Conservation (phyloP, 179 eudicot species). For the Patellifolia procumbens region DNA sequence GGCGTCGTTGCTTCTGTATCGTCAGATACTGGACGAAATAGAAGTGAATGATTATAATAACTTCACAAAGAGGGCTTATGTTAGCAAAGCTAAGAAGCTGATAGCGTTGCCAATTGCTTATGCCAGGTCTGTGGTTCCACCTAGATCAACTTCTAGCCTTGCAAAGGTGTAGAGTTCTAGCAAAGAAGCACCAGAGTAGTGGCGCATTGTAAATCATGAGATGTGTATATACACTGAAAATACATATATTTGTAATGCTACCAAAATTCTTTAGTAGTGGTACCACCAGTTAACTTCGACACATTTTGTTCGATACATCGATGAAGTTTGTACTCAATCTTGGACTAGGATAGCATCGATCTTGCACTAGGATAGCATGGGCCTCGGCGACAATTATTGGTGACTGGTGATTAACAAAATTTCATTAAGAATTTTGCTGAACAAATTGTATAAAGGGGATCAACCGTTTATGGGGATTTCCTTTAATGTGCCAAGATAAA, state of each 20-base stretch:
- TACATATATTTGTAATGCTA: slow-evolving; percentile 31
- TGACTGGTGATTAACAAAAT: too few relatives aligned
- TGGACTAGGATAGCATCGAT: slow-evolving; percentile 13
- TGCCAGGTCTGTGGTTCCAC: slow-evolving; percentile 61
- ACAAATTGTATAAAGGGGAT: background rate
- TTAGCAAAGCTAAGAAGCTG: slow-evolving; percentile 74
- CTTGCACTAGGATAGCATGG: slow-evolving; percentile 21
- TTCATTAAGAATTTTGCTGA: slow-evolving; percentile 9
- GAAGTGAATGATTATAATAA: slow-evolving; percentile 88
- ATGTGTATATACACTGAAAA: slow-evolving; percentile 32
- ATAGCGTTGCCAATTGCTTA: slow-evolving; percentile 79
- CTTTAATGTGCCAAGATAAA: background rate
- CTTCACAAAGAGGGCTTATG: slow-evolving; percentile 84
- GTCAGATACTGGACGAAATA: slow-evolving; percentile 79
- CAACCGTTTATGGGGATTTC: slow-evolving; percentile 7
- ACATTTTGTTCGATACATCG: background rate
- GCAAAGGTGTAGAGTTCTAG: slow-evolving; percentile 43
- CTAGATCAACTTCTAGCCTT: slow-evolving; percentile 38
- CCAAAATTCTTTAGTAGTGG: slow-evolving; percentile 29
- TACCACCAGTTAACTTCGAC: slow-evolving; percentile 4
- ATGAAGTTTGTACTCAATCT: slow-evolving; percentile 13
- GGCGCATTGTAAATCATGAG: slow-evolving; percentile 31
- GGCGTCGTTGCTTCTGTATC: slow-evolving; percentile 76
- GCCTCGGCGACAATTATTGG: background rate
- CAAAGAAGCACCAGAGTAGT: slow-evolving; percentile 2